A percentile compares a stretch with the other conserved stretches of the same genome.
phyloP scores from a whole-genome alignment of 768 basidiomycete species.

The Leucosporidium creatinivorum region DNA sequence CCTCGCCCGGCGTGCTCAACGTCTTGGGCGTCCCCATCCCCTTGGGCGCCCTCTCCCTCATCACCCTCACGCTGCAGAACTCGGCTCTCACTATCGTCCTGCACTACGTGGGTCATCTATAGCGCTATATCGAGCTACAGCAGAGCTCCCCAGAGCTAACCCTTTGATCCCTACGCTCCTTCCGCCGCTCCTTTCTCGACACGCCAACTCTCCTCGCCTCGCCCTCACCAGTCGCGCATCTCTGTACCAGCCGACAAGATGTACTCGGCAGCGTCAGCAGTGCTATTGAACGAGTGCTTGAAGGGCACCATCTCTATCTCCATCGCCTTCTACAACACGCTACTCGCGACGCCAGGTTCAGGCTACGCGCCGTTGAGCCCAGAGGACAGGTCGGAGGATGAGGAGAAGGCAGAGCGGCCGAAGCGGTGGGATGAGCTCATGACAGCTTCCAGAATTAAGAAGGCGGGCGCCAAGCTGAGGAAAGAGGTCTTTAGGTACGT shows the following conservation, averaged over 20 bases:
- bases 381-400: background rate
- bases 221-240: conserved; percentile 29
- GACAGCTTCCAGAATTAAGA: background rate
- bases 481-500: conserved; percentile 32
- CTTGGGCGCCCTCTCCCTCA: conserved; percentile 65
- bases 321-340: conserved; percentile 52
- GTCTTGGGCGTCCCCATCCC: background rate
- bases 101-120: conserved; percentile 70
- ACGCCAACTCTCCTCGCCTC: background rate
- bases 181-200: too few relatives aligned
- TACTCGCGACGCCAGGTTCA: background rate
- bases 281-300: conserved; percentile 86
- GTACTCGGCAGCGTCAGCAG: conserved; percentile 90
- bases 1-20: too few relatives aligned
- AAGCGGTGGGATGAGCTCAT: background rate
- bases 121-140: too few relatives aligned
- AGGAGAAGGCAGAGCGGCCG: background rate
- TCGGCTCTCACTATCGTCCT: conserved; percentile 84
- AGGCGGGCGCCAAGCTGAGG: conserved; percentile 6
- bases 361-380: conserved; percentile 7
- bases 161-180: background rate
- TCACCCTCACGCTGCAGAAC: conserved; percentile 90
- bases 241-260: conserved; percentile 18
- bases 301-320: conserved; percentile 80
- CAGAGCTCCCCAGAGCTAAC: background rate